These are phyloP conservation scores for Hysterangium stoloniferum DNA, from an alignment of 768 basidiomycete genomes.

Conservation along the genomic window DNA sequence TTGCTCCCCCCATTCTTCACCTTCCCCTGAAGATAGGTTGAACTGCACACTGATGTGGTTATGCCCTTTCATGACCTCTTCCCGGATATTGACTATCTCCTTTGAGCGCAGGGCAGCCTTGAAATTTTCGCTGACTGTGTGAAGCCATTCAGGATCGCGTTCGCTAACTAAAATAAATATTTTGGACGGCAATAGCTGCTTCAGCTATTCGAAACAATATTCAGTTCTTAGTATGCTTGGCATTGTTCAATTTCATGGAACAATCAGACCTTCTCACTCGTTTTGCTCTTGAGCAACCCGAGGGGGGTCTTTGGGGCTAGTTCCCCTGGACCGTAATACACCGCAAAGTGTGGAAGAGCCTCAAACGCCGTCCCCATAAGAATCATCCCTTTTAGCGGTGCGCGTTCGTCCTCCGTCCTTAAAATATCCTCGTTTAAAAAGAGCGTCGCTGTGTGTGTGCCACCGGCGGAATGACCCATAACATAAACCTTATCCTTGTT, in stretches of 20 bases:
- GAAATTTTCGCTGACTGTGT: conserved; percentile 31
- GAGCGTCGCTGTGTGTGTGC: conserved; percentile 39
- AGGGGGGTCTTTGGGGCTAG: conserved; percentile 15
- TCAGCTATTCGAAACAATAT: conserved; percentile 29
- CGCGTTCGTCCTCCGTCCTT: conserved; percentile 22
- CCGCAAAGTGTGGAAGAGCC: conserved; percentile 21
- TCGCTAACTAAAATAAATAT: conserved; percentile 44
- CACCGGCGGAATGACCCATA: conserved; percentile 59
- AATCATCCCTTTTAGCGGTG: conserved; percentile 37
- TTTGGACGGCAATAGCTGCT: conserved; percentile 35
- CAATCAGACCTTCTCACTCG: conserved; percentile 30
- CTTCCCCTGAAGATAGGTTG: conserved; percentile 45
- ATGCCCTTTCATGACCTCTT: conserved; percentile 40
- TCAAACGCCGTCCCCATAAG: conserved; percentile 41
- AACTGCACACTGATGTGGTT: conserved; percentile 55
- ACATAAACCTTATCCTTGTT: conserved; percentile 39
- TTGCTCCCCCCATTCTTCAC: conserved; percentile 55
- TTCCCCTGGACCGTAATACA: conserved; percentile 21
- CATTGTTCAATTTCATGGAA: too few relatives aligned
- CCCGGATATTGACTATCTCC: conserved; percentile 23
- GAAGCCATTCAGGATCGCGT: conserved; percentile 42
- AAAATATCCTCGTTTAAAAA: conserved; percentile 33
- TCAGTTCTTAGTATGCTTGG: conserved; percentile 29
- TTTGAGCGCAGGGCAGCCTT: conserved; percentile 28
- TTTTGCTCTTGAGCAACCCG: background rate